These are phyloP conservation scores for Fusarium sp. DNA, from an alignment of 2,329 filamentous ascomycete genomes.

Conservation along the genomic window DNA sequence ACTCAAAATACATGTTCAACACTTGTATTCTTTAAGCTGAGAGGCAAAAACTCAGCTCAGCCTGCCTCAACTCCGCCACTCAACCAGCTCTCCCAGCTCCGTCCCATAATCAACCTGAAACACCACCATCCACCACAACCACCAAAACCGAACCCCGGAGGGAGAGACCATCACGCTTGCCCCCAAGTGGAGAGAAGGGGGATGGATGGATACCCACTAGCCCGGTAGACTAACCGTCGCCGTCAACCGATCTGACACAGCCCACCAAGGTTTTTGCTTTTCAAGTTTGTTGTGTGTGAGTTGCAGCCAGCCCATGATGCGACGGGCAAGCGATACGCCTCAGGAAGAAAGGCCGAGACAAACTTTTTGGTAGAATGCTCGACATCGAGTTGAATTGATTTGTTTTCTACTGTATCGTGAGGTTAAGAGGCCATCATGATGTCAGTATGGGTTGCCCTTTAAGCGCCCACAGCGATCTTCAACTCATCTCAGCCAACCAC, in stretches of 20 bases:
- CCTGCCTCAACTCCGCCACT: neutral
- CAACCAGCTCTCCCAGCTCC: slow-evolving; percentile 1
- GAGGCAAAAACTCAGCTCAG: neutral
- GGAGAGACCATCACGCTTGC: neutral
- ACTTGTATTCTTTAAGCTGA: neutral
- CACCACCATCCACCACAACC: slow-evolving; percentile 30
- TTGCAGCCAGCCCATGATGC: slow-evolving; percentile 9
- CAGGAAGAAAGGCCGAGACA: slow-evolving; percentile 25
- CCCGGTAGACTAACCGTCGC: slow-evolving; percentile 12
- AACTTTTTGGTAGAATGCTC: slow-evolving; percentile 15
- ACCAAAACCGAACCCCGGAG: slow-evolving; percentile 13
- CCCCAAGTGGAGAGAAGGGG: neutral
- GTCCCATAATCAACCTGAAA: slow-evolving; percentile 41
- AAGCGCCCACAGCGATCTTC: slow-evolving; percentile 4
- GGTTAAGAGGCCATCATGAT: slow-evolving; percentile 30
- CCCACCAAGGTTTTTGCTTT: slow-evolving; percentile 9
- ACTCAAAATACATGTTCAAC: neutral
- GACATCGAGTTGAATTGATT: neutral
- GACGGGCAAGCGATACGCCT: slow-evolving; percentile 20
- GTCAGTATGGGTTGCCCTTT: slow-evolving; percentile 14
- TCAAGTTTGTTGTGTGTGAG: neutral
- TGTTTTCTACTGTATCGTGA: slow-evolving; percentile 17
- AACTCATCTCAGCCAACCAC: slow-evolving; percentile 27
- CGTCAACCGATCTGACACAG: slow-evolving; percentile 40
- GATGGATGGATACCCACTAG: neutral